A percentile compares a stretch with the other conserved stretches of the same genome.
Conservation (phyloP, 352 stramenopile genomes). For the Globisporangium apiculatum region DNA sequence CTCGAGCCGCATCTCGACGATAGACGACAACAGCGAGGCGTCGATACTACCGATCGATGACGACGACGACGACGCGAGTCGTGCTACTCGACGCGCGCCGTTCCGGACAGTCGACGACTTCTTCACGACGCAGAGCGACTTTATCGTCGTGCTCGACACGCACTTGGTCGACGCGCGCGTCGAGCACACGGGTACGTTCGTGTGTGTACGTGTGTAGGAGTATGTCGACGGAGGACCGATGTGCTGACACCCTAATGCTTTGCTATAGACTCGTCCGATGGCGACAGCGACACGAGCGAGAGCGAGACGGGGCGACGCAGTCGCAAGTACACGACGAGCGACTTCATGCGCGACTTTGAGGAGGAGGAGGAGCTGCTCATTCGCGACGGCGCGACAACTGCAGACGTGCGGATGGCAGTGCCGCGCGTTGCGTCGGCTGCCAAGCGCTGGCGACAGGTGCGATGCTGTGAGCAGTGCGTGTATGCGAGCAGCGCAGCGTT, state of each 20-base stretch:
- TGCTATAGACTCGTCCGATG: slow-evolving; percentile 19
- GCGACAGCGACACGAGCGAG: slow-evolving; percentile 41
- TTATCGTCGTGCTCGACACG: slow-evolving; percentile 20
- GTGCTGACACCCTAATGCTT: neutral
- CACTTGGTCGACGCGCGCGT: slow-evolving; percentile 11
- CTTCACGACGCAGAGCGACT: slow-evolving; percentile 37
- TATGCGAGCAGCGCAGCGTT: too few relatives aligned
- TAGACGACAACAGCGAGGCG: slow-evolving; percentile 1
- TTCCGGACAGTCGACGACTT: slow-evolving; percentile 54
- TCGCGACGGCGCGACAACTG: slow-evolving; percentile 17
- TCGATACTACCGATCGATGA: slow-evolving; percentile 17
- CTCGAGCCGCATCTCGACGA: slow-evolving; percentile 1
- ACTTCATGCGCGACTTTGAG: slow-evolving; percentile 79
- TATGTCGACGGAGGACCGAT: neutral
- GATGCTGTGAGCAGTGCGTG: too few relatives aligned
- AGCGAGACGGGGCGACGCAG: slow-evolving; percentile 28
- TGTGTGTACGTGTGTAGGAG: neutral
- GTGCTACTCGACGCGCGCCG: neutral
- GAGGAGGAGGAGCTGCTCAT: slow-evolving; percentile 41
- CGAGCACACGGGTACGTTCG: neutral
- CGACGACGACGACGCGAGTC: slow-evolving; percentile 21
- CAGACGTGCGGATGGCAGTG: slow-evolving; percentile 11
- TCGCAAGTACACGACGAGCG: slow-evolving; percentile 66
- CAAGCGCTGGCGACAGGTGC: slow-evolving; percentile 9
- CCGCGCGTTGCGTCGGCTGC: slow-evolving; percentile 1